These are phyloP conservation scores for Cladophialophora exuberans DNA, from an alignment of 2,329 filamentous ascomycete species.

Conservation along the genomic window DNA sequence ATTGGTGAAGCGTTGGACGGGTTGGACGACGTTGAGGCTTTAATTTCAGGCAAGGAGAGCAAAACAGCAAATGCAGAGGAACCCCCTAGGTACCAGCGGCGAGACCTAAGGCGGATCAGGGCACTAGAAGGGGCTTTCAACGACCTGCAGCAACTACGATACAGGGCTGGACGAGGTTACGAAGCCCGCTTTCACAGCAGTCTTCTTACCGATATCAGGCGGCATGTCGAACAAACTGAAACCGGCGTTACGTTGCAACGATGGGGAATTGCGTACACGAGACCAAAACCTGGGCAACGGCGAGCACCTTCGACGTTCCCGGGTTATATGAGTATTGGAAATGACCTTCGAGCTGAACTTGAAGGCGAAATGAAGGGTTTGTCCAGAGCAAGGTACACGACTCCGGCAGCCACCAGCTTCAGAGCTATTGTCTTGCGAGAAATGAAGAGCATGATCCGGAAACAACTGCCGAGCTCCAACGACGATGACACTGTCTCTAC, in stretches of 20 bases:
- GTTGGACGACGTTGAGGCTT: slow-evolving; percentile 75
- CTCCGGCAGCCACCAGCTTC: slow-evolving; percentile 79
- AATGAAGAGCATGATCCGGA: slow-evolving; percentile 80
- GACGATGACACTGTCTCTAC: slow-evolving; percentile 93
- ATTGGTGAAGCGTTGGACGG: slow-evolving; percentile 77
- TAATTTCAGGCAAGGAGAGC: slow-evolving; percentile 68
- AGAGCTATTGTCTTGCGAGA: slow-evolving; percentile 83
- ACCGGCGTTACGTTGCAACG: slow-evolving; percentile 74
- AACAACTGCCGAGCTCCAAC: slow-evolving; percentile 84
- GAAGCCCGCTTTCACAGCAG: slow-evolving; percentile 78
- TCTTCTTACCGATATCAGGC: slow-evolving; percentile 76
- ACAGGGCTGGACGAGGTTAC: slow-evolving; percentile 83
- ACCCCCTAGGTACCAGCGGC: slow-evolving; percentile 37
- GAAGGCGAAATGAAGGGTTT: slow-evolving; percentile 74
- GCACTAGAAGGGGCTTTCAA: slow-evolving; percentile 79
- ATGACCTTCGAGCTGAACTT: slow-evolving; percentile 71
- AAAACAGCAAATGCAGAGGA: slow-evolving; percentile 30
- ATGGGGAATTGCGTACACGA: slow-evolving; percentile 78
- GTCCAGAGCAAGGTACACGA: slow-evolving; percentile 78
- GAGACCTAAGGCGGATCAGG: slow-evolving; percentile 74
- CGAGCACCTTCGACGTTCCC: slow-evolving; percentile 72
- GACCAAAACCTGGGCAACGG: slow-evolving; percentile 68
- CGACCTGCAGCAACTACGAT: slow-evolving; percentile 75
- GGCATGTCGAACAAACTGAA: slow-evolving; percentile 76
- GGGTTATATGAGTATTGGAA: slow-evolving; percentile 74